These are phyloP conservation scores for Blattamonas nauphoetae DNA, from an alignment of 78 protist species.

Conservation along the genomic window DNA sequence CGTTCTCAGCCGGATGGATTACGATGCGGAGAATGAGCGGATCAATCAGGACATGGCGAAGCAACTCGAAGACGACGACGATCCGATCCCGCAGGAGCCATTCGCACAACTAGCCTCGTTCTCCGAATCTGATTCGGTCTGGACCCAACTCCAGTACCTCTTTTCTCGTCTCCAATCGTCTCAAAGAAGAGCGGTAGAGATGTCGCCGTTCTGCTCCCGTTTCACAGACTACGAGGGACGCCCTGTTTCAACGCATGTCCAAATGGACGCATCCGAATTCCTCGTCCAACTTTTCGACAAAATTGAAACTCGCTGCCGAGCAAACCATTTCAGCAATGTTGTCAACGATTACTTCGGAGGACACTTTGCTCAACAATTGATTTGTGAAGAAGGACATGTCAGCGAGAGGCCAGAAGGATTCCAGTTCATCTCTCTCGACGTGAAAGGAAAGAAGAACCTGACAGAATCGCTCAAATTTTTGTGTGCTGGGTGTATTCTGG, in stretches of 20 bases:
- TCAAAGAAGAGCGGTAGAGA: conserved; percentile 35
- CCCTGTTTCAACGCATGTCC: conserved; percentile 9
- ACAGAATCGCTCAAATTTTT: conserved; percentile 52
- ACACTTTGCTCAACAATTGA: background rate
- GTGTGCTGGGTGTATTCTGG: conserved; percentile 65
- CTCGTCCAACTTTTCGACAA: conserved; percentile 57
- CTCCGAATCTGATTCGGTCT: background rate
- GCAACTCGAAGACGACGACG: background rate
- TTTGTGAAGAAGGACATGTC: background rate
- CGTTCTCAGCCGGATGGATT: background rate
- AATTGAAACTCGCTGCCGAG: conserved; percentile 42
- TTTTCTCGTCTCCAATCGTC: conserved; percentile 55
- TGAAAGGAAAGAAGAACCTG: conserved; percentile 51
- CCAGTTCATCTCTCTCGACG: conserved; percentile 49
- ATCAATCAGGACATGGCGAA: background rate
- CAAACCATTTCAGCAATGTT: conserved; percentile 6
- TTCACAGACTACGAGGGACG: conserved; percentile 11
- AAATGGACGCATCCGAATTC: conserved; percentile 67
- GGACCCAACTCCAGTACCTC: conserved; percentile 60
- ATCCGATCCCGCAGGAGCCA: background rate
- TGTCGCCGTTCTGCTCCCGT: background rate
- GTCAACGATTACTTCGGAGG: conserved; percentile 3
- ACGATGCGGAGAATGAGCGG: background rate
- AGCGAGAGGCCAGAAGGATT: conserved; percentile 45
- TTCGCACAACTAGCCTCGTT: background rate